Base-by-base conservation (phyloP, 2,329 filamentous ascomycete genomes). In the Hawksworthiomyces lignivorus region DNA sequence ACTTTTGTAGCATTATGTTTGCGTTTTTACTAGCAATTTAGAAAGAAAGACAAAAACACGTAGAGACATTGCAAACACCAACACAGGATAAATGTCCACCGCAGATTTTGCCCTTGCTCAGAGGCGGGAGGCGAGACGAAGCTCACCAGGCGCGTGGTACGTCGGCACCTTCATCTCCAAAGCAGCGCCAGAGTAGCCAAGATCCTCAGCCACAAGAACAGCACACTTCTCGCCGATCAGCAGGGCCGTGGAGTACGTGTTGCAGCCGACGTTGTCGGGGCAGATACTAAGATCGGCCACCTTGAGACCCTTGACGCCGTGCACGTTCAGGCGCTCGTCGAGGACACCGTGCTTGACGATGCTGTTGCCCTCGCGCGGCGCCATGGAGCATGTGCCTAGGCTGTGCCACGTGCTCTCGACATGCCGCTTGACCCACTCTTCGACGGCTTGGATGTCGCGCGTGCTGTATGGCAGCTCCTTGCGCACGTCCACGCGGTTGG, bases 341-440 rank as follows among this genome's bases (percentile, higher is more conserved):
- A 88, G 63, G 1, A 88, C 84, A 46, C 84, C 84, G 54, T 87
- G 82, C 65, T 84, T 85, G 59, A 88, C 83, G 54, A 89, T 85
- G 54, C 75, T 80, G 67, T 87, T 89, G 46, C 85, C 84, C 54
- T 87, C 75, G 46, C 65, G 72, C 5, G 84, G 84, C 0, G 82
- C 83, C 82, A 88, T 88, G 39, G 79, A 84, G 64, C 82, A 87
- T 2, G 83, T 87, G 62, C 71, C 71, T 12, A 75, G 60, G 36
- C 64, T 63, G 65, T 86, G 82, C 82, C 82, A 85, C 28, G 83
- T 87, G 37, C 80, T 86, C 63, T 87, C 83, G 36, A 84, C 80
- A 56, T 87, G 83, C 47, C 79, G 72, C 67, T 81, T 77, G 28
- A 82, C 76, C 72, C 72, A 76, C 57, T 86, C 81, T 57, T 85